Base-by-base conservation (phyloP, 2,329 filamentous ascomycete species). In the Pyricularia sp. region DNA sequence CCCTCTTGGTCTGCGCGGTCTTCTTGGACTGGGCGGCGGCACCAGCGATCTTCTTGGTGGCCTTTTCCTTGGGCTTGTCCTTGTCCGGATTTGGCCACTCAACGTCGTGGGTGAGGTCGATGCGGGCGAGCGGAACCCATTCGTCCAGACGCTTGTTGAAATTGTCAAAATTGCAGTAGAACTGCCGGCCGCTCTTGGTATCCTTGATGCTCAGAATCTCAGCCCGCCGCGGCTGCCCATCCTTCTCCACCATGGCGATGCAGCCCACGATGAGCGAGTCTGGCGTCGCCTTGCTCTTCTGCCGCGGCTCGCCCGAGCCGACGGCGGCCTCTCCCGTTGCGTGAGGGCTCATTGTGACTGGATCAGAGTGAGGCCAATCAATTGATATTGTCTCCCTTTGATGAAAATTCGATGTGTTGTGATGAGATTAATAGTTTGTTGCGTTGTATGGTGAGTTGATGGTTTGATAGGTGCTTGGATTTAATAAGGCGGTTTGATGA, bases 121-220 rank as follows among this genome's bases (percentile, higher is more conserved):
- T 91, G 44, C 94, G 85, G 44, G 85, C 82, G 33, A 89, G 84
- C 1, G 89, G 82, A 10, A 99, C 88, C 94, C 94, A 99, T 80
- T 99, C 94, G 78, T 84, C 80, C 13, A 85, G 76, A 69, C 81
- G 82, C 76, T 97, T 97, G 78, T 97, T 97, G 84, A 97, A 97
- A 72, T 96, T 96, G 73, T 96, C 91, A 75, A 97, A 97, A 75
- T 97, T 96, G 72, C 96, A 96, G 76, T 97, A 97, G 73, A 93
- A 97, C 65, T 90, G 89, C 53, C 91, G 88, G 19, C 89, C 88
- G 71, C 91, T 93, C 76, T 96, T 96, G 26, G 90, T 89, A 66
- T 93, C 90, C 72, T 90, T 88, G 70, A 97, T 96, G 66, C 91
- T 94, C n/a, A 99, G 80, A 68, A 99, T 96, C 75, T 99, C 94